Evolutionary conservation across 148 eudicot genomes (phyloP), one percentile per base, ranked within the genome.

Genomic region (Mesembryanthemum crystallinum): DNA sequence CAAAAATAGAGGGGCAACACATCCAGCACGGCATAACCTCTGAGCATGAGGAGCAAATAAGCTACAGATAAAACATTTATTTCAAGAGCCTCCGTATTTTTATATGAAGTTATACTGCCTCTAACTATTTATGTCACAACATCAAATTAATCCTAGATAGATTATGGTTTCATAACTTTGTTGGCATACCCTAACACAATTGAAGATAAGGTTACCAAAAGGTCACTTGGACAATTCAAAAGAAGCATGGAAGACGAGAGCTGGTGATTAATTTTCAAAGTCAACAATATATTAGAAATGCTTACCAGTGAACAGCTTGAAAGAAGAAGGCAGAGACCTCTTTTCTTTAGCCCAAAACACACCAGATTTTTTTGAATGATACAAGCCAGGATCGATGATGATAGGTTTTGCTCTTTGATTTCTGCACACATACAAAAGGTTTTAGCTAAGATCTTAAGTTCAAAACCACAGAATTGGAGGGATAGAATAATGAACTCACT

Each of bases 291-390:
- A 25, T 24, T 55, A 7, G 67, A 29, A 27, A 59, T 13, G 20
- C 8, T 76, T 87, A 88, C 98, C 98, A 33, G 87, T 80, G 77
- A 92, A 95, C 79, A 95, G 64, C 83, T 92, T 95, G 77, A 95
- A 95, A 10, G 98, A 83, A 74, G 88, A 83, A 49, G 97, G 98
- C 83, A 87, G 23, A 32, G 92, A 89, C 85, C 98, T 88, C 83
- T 85, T 95, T 83, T 95, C 98, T 84, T 92, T 95, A 76, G 98
- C 97, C 88, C 86, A 92, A 79, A 85, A 90, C 5, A 95, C 90
- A 64, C 86, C 86, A 57, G 98, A 92, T 85, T 92, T 95, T 81
- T 84, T 88, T 9, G 80, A 62, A 80, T 90, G 98, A 81, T 95
- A 92, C 83, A 95, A 84, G 71, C 92, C 98, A 73, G 98, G 94